Evolutionary conservation across 2,329 filamentous ascomycete species (phyloP), one percentile per base, ranked within the genome.

Genomic region (Fusarium falciforme): DNA sequence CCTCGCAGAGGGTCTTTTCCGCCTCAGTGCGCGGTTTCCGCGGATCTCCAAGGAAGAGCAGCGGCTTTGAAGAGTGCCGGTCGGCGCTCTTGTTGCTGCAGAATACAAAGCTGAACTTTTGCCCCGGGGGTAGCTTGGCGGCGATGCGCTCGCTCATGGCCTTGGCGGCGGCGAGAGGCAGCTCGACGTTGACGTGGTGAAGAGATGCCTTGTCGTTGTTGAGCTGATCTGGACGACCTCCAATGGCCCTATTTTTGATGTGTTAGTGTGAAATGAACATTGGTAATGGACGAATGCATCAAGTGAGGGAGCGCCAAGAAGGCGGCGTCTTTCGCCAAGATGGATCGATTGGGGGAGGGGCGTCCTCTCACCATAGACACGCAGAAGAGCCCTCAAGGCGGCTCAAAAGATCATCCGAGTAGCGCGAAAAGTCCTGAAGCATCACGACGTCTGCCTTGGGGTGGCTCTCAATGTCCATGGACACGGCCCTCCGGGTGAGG

Each of bases 321-420:
- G n/a, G 14, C 25, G 11, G 25, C 27, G 47, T 54, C 29, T 27
- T 6, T 61, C 20, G 38, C 36, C 60, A 62, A 61, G 58, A 59
- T 22, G 22, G 27, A 47, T n/a, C 17, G 25, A 20, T 33, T 33
- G 49, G 29, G 44, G 54, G 44, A 27, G 27, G 57, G 61, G 35
- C 20, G 11, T 10, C 17, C 17, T 86, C 85, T 42, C 88, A 91
- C 92, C 92, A 93, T 29, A 93, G 85, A 76, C 89, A 92, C 1
- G 88, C 91, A 52, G 90, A 85, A 0, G 90, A 90, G 17, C 89
- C 91, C 14, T 85, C 79, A 0, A 83, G 83, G 27, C 76, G 74
- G 47, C 69, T 68, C 65, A 83, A 64, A 31, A 83, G 60, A 5
- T 80, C 80, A 9, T 80, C 79, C 1, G 89, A 84, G 73, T 88